Evolutionary conservation across 2,329 filamentous ascomycete genomes (phyloP).

Genomic region (Aureobasidium zeae): DNA sequence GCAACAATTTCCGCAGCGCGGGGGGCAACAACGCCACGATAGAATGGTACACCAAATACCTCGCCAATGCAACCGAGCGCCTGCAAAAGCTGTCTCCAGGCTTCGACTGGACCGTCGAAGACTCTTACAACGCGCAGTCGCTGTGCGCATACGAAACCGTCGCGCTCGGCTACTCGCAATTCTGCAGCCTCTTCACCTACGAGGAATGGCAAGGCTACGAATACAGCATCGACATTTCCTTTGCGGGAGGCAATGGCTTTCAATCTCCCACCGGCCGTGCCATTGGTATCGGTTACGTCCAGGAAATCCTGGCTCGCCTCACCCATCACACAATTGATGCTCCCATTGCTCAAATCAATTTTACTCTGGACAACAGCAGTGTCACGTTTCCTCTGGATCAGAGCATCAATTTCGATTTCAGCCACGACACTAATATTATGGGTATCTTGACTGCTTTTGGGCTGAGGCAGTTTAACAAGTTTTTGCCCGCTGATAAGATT

Average conservation of each 20-base stretch:
- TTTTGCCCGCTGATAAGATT: conserved; percentile 48
- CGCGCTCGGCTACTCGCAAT: conserved; percentile 64
- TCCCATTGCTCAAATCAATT: conserved; percentile 44
- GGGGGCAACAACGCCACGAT: conserved; percentile 46
- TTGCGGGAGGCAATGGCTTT: conserved; percentile 48
- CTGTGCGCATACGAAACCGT: conserved; percentile 72
- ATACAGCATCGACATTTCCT: conserved; percentile 60
- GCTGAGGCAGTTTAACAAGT: conserved; percentile 56
- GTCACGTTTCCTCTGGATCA: conserved; percentile 66
- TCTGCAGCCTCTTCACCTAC: conserved; percentile 66
- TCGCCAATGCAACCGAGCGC: conserved; percentile 54
- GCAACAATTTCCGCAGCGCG: conserved; percentile 35
- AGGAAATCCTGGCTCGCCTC: conserved; percentile 63
- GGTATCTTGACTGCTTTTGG: conserved; percentile 64
- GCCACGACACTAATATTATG: conserved; percentile 64
- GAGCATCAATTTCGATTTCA: conserved; percentile 66
- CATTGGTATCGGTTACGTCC: conserved; percentile 63
- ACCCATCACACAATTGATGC: conserved; percentile 49
- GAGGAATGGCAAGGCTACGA: conserved; percentile 65
- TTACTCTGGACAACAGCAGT: conserved; percentile 59
- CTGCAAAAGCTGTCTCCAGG: conserved; percentile 38
- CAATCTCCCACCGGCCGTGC: conserved; percentile 58
- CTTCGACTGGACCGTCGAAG: conserved; percentile 52
- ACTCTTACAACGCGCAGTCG: conserved; percentile 59
- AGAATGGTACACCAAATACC: conserved; percentile 56